Evolutionary conservation across 228 moss, liverwort and hornwort species (phyloP).

Genomic region (Sphagnum fallax): DNA sequence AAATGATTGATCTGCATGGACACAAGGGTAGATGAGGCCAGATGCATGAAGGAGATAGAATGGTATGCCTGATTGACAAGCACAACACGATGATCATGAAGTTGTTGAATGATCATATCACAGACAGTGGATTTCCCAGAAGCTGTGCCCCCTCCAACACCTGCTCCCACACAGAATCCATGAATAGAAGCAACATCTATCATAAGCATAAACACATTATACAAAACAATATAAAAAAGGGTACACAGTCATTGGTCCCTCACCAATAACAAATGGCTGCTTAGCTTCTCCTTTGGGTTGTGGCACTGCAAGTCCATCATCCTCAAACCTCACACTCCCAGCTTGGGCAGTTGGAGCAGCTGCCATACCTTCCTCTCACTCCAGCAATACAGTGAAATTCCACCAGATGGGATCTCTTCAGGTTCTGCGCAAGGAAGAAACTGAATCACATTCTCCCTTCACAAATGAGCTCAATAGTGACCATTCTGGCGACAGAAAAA

Average conservation of each 20-base stretch:
- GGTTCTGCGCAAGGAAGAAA: too few relatives aligned
- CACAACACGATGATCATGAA: constrained; percentile 38
- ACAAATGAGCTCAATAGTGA: too few relatives aligned
- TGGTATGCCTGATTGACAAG: constrained; percentile 22
- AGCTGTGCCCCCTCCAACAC: constrained; percentile 37
- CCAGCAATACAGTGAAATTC: too few relatives aligned
- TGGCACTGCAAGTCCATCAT: constrained; percentile 28
- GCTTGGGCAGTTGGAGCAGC: too few relatives aligned
- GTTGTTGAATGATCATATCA: constrained; percentile 42
- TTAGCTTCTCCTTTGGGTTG: constrained; percentile 32
- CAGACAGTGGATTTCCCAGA: constrained; percentile 41
- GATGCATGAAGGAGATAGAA: neutral
- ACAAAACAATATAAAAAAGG: neutral
- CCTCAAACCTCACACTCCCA: neutral
- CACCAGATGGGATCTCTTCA: too few relatives aligned
- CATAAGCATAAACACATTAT: neutral
- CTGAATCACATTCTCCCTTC: too few relatives aligned
- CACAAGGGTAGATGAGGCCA: neutral
- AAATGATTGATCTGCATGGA: too few relatives aligned
- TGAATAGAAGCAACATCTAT: neutral
- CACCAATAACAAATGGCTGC: constrained; percentile 39
- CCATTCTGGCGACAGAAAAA: too few relatives aligned
- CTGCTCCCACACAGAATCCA: neutral
- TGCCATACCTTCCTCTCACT: too few relatives aligned
- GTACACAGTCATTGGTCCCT: neutral